phyloP scores from a whole-genome alignment of 106 monocot genomes.

The Platanthera guangdongensis region DNA sequence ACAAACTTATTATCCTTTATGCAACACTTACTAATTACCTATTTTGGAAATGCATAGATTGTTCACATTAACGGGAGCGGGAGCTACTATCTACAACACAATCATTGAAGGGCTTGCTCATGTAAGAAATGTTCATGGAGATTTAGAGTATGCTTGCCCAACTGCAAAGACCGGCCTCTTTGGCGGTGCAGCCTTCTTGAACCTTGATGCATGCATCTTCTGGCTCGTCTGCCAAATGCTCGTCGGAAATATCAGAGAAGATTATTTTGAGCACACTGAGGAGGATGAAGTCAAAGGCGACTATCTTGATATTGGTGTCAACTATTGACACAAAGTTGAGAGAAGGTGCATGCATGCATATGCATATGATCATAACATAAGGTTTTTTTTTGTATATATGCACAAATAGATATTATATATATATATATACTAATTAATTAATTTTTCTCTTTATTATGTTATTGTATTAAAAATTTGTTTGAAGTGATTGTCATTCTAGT shows the following conservation, averaged over 20 bases:
- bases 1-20: too few species aligned
- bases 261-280: constrained; percentile 61
- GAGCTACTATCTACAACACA: constrained; percentile 41
- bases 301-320: background rate
- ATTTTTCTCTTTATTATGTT: background rate
- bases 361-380: background rate
- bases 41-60: background rate
- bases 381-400: background rate
- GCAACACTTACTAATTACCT: too few species aligned
- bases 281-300: constrained; percentile 14
- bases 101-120: constrained; percentile 50
- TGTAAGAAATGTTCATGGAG: constrained; percentile 39
- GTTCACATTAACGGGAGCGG: background rate
- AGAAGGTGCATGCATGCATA: background rate
- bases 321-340: background rate
- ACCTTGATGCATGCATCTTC: constrained; percentile 70
- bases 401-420: background rate
- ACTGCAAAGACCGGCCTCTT: constrained; percentile 92
- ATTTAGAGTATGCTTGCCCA: constrained; percentile 32
- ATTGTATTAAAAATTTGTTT: background rate
- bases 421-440: background rate
- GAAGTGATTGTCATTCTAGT: background rate
- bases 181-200: constrained; percentile 79
- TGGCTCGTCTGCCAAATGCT: constrained; percentile 93
- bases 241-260: constrained; percentile 60